phyloP scores from a whole-genome alignment of 345 rosid species.

The Conringia planisiliqua region DNA sequence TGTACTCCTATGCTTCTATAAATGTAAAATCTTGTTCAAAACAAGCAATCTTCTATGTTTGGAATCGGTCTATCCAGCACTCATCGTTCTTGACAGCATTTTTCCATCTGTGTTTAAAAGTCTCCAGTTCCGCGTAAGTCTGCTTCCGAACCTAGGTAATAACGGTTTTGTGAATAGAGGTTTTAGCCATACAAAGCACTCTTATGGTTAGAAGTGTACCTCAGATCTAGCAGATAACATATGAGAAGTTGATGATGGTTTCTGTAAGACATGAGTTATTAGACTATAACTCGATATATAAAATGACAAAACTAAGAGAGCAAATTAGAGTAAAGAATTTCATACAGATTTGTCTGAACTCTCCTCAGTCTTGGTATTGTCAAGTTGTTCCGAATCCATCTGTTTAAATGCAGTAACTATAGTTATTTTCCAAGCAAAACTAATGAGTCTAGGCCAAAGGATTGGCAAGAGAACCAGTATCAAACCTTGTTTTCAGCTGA shows the following conservation, averaged over 20 bases:
- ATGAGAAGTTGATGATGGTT: slow-evolving; percentile 20
- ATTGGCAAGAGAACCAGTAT: background rate
- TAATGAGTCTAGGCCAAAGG: background rate
- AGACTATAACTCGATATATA: background rate
- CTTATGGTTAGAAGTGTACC: slow-evolving; percentile 36
- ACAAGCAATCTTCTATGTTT: background rate
- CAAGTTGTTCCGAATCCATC: slow-evolving; percentile 21
- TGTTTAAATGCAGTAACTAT: slow-evolving; percentile 17
- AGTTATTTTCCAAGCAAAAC: background rate
- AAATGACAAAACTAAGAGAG: background rate
- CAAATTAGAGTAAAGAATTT: background rate
- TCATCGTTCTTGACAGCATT: slow-evolving; percentile 57
- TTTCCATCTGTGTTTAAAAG: slow-evolving; percentile 66
- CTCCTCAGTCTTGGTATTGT: slow-evolving; percentile 15
- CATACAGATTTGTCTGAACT: slow-evolving; percentile 36
- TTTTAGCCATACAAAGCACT: background rate
- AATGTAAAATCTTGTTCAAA: background rate
- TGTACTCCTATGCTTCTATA: background rate
- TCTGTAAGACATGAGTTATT: slow-evolving; percentile 14
- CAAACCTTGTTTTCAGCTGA: slow-evolving; percentile 39
- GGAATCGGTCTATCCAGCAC: slow-evolving; percentile 55
- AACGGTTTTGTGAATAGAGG: background rate
- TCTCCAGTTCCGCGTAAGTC: slow-evolving; percentile 46
- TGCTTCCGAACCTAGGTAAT: slow-evolving; percentile 45
- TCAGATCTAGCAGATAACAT: slow-evolving; percentile 42